A percentile compares a stretch with the other conserved stretches of the same genome.
phyloP scores from a whole-genome alignment of 345 rosid species.

The Rhodomyrtus tomentosa region DNA sequence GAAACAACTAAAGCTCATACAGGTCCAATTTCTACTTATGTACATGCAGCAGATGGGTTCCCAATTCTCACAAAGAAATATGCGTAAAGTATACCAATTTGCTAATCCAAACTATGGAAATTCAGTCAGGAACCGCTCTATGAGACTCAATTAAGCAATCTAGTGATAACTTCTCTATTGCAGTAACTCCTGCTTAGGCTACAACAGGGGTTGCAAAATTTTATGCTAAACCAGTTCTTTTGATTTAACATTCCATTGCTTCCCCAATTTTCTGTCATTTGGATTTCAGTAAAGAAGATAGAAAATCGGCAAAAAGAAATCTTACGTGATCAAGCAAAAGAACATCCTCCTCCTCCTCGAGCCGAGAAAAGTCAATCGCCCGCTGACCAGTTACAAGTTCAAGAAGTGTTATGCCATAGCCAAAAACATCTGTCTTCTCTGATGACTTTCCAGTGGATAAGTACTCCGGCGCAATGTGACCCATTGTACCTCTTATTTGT shows the following conservation, averaged over 20 bases:
- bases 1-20: background rate
- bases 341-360: conserved; percentile 88
- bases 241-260: background rate
- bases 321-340: conserved; percentile 89
- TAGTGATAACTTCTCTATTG: background rate
- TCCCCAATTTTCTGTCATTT: background rate
- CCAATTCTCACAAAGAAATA: background rate
- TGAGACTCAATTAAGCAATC: background rate
- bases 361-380: conserved; percentile 69
- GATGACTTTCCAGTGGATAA: conserved; percentile 80
- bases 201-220: background rate
- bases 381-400: conserved; percentile 92
- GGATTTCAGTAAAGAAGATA: background rate
- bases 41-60: background rate
- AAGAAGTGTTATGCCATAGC: conserved; percentile 81
- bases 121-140: background rate
- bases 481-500: conserved; percentile 86
- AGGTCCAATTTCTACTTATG: background rate
- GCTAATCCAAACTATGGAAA: background rate
- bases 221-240: background rate
- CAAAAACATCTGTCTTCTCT: conserved; percentile 84
- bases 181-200: background rate
- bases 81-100: background rate
- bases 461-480: conserved; percentile 92
- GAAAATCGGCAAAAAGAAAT: background rate